Evolutionary conservation across 345 rosid genomes (phyloP), one percentile per base, ranked within the genome.

Genomic region (Populus tremula): DNA sequence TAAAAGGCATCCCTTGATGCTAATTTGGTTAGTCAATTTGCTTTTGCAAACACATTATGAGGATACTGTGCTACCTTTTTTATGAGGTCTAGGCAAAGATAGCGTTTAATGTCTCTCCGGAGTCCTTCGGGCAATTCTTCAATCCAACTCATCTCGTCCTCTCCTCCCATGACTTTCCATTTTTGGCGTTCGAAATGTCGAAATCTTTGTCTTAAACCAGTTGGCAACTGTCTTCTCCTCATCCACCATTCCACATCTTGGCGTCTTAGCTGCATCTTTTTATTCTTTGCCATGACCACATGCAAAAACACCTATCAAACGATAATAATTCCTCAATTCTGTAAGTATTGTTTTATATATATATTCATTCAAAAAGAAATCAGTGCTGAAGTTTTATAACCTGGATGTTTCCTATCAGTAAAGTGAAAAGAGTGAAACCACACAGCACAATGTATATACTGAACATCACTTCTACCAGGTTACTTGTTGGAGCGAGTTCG

Each of bases 241-340:
- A 89, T 91, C 94, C 91, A 91, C 94, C 94, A 87, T 33, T 88
- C 91, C 31, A 89, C 77, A 74, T 89, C 90, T 64, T 81, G 71
- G 29, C 81, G 75, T 74, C 87, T 82, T 35, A 89, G 85, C 82
- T 89, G 88, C 87, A 83, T 83, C 76, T 84, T 77, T 71, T 84
- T 84, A 84, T 83, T 89, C 79, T 83, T 87, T 18, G 89, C 89
- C 88, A 89, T 80, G 36, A 86, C 86, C 9, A 87, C 87, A n/a
- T 86, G 84, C 84, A 91, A 41, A 75, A 89, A 89, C 33, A 89
- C 88, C 94, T 91, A 33, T 25, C n/a, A 18, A 47, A 50, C 39
- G 59, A 17, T 25, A 54, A 38, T 4, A 35, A n/a, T 5, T 71
- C 11, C 4, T 14, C 9, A 63, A 17, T 31, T 63, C 16, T 36